Evolutionary conservation across 495 filamentous ascomycete species (phyloP), one percentile per base, ranked within the genome.

Genomic region (Apiosordaria backusii): DNA sequence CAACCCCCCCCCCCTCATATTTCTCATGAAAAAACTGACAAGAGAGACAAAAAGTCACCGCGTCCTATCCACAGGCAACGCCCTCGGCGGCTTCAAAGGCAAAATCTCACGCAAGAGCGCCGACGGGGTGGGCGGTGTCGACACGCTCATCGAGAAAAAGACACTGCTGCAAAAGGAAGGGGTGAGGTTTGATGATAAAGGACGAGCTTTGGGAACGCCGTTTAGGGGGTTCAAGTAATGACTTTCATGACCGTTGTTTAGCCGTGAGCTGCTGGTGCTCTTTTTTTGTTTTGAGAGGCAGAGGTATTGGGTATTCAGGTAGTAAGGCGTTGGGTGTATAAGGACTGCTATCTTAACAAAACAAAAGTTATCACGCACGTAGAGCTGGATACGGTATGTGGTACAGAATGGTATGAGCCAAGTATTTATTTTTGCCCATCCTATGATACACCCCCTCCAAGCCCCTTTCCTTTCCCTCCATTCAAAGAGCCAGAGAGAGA

Each of bases 31-130:
- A 45, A 66, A 21, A 57, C 59, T 4, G 24, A 50, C 4, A 57
- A 53, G 23, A 57, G 15, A 2, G 18, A 67, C 27, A 60, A 7
- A 60, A 7, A 68, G 65, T 73, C 80, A 87, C 77, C 74, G 85
- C 62, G 76, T 83, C 67, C 73, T 85, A 24, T 72, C 83, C 9
- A 80, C 78, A 13, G 75, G 72, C 24, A 73, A 79, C n/a, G 52
- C 72, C 0, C 75, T 85, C 4, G 83, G 83, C 54, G 83, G 83
- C 7, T 85, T 84, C 76, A 82, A 82, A 70, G 83, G 83, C 62
- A 73, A 76, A 63, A 55, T 68, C 24, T 73, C 72, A 45, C 74
- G 76, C 0, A 70, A 70, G 53, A 72, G 76, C 62, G 18, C n/a
- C 52, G n/a, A 19, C 22, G 52, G 22, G 7, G 52, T 23, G 7